These are phyloP conservation scores for Jackrogersella minutella DNA, from an alignment of 495 filamentous ascomycete genomes.

Conservation along the genomic window DNA sequence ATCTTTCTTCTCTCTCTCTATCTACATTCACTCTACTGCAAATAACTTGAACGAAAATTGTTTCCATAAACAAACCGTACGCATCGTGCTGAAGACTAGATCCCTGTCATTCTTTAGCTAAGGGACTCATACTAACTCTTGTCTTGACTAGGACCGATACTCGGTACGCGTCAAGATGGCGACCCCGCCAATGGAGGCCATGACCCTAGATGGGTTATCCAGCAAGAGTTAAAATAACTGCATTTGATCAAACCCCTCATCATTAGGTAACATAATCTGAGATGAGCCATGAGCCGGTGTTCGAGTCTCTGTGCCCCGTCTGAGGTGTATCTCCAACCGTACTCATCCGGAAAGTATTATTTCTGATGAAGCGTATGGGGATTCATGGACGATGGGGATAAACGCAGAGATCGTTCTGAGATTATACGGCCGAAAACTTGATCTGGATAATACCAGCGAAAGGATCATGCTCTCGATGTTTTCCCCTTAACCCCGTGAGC, in stretches of 20 bases:
- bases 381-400: slow-evolving; percentile 18
- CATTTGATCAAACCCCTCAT: slow-evolving; percentile 45
- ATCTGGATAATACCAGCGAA: slow-evolving; percentile 99
- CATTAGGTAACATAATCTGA: slow-evolving; percentile 48
- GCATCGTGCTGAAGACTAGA: slow-evolving; percentile 24
- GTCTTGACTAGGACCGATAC: slow-evolving; percentile 39
- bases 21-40: slow-evolving; percentile 6
- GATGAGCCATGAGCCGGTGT: slow-evolving; percentile 50
- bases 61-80: slow-evolving; percentile 26
- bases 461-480: slow-evolving; percentile 79
- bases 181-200: slow-evolving; percentile 37
- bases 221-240: slow-evolving; percentile 41
- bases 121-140: slow-evolving; percentile 23
- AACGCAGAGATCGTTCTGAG: slow-evolving; percentile 67
- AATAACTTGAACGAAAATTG: slow-evolving; percentile 2
- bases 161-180: slow-evolving; percentile 47
- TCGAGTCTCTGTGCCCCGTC: slow-evolving; percentile 40
- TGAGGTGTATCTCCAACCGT: slow-evolving; percentile 25
- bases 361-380: slow-evolving; percentile 22
- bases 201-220: slow-evolving; percentile 46
- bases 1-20: slow-evolving; percentile 12
- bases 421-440: slow-evolving; percentile 95
- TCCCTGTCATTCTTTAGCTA: background rate
- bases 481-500: slow-evolving; percentile 50
- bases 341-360: background rate